Base-by-base conservation (phyloP, 1,139 yeast genomes). In the Komagataea norvegica region DNA sequence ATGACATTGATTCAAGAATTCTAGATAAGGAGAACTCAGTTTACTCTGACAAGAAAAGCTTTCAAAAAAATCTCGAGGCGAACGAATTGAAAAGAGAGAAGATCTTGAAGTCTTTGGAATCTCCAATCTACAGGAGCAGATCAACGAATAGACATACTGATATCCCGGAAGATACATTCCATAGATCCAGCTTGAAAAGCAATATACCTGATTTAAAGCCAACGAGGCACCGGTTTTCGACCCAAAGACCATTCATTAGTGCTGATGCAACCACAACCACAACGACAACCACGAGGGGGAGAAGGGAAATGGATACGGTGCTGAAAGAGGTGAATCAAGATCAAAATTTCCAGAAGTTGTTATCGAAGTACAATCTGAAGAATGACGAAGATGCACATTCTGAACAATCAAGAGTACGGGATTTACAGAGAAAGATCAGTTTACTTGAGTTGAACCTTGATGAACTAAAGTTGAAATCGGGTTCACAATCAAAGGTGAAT, bases 71-170 rank as follows among this genome's bases (percentile, higher is more conserved):
- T n/a, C 7, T 31, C 3, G 22, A 32, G 19, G 15, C 27, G 14
- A 49, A 48, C 23, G 43, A 38, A 8, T 17, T 43, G 28, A 48
- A 49, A 21, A 43, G 53, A n/a, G 47, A 49, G 17, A 31, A 34
- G 20, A 40, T 49, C 13, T 25, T 51, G 8, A 33, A 34, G 7
- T 26, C 20, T 5, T 17, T 48, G 6, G 25, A 37, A 10, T 38
- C 47, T 1, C 38, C 46, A 10, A 10, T 20, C 6, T 15, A 17
- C 21, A 23, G 21, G 15, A 10, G 6, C 14, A 25, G 33, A 27
- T 28, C 27, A 14, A 31, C 25, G 27, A 14, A 13, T 10, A 27
- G 10, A 16, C 16, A 33, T 23, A 16, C 25, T 3, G 19, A 25
- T 19, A 17, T 18, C 6, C 29, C 28, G 23, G 35, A 18, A 18